Base-by-base conservation (phyloP, 2,329 filamentous ascomycete genomes). In the Sclerotinia trifoliorum region DNA sequence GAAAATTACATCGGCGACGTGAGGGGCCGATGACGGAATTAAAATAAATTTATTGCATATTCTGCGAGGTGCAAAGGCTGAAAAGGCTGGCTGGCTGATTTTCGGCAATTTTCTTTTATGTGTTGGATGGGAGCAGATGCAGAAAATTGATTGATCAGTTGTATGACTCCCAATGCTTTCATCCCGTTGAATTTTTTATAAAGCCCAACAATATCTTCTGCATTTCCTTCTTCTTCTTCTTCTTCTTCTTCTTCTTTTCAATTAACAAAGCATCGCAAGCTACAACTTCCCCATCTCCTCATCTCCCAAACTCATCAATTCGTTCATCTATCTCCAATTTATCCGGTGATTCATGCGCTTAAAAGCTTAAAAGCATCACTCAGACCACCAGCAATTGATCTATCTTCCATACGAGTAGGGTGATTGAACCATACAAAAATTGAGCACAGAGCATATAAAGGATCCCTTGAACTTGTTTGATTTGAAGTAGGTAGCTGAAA, bases 401-500 rank as follows among this genome's bases (percentile, higher is more conserved):
- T 21, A 35, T 46, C 46, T 21, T n/a, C 58, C 46, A 7, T 19
- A 24, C 15, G 29, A 5, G 21, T 39, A 51, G 46, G 15, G 48
- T 4, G 4, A 39, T 51, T 39, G 21, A 62, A 26, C 24, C 8
- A 19, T 48, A 11, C 6, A 4, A 39, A 35, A 24, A 24, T 26
- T 24, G 21, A 29, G 46, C 6, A 15, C 19, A 51, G 60, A 62
- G 26, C 10, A 62, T n/a, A 51, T 8, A 39, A 62, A 63, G 49
- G 32, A 8, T 48, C 19, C 39, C 11, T 57, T 32, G n/a, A 35
- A 19, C 55, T 39, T 66, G 64, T 48, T 66, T 66, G 42, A 60
- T 60, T 32, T 49, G 64, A 60, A 51, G 60, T 62, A 51, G 60
- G 60, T 62, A 62, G 60, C 51, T 62, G 60, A 60, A 68, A 65